Base-by-base conservation (phyloP, 2,329 filamentous ascomycete genomes). In the Mollisiaceae sp. region DNA sequence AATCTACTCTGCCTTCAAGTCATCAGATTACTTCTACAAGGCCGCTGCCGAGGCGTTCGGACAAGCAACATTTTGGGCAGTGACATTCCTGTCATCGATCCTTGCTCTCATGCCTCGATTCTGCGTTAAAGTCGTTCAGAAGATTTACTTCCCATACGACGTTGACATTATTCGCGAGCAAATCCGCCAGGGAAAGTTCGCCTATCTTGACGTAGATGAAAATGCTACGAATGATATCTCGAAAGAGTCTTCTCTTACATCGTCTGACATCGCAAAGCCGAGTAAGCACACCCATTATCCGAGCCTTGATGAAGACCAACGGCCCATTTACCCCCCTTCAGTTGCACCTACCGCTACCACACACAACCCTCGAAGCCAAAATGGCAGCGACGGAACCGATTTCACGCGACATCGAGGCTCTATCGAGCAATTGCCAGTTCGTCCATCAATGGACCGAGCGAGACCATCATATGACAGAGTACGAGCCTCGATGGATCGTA, bases 111-210 rank as follows among this genome's bases (percentile, higher is more conserved):
- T 97, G 65, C 95, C 95, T 12, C 89, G 95, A 32, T 97, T 98
- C 77, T 86, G 87, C 57, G 84, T 91, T 81, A 99, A 99, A 80
- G 83, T 89, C 38, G 80, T 95, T 59, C 95, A 98, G 78, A 99
- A 99, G 80, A 91, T 97, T 62, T 98, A 93, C 80, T 92, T 91
- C 78, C 95, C 95, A 4, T 90, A 91, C 71, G 95, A 99, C 74
- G 89, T 97, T 65, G 95, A 99, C 77, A 97, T 99, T 70, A 89
- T 99, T 74, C 92, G 95, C 57, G 95, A 99, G 78, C 93, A 98
- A 81, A 88, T 96, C 67, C 87, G 87, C 35, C 84, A 89, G 79
- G 95, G 95, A 71, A 89, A 90, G 75, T 98, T 96, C 77, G 88
- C 91, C 70, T 87, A 93, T 73, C 83, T 94, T 63, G 78, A 86